These are phyloP conservation scores for Saccharomycopsis schoenii DNA, from an alignment of 805 yeast genomes.

Conservation along the genomic window DNA sequence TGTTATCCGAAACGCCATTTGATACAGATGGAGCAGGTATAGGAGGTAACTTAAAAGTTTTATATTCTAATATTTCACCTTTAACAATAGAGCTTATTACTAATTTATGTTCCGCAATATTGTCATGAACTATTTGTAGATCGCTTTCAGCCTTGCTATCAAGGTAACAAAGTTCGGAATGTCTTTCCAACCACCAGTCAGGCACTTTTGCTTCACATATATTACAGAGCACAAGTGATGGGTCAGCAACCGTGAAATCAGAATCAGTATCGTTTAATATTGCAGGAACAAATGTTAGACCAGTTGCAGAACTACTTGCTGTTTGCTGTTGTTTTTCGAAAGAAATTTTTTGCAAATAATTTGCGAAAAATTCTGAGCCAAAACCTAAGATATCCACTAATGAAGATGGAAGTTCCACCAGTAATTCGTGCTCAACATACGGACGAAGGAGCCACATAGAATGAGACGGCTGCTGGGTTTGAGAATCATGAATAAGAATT, in stretches of 20 bases:
- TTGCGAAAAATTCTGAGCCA: constrained; percentile 76
- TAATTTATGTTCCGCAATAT: constrained; percentile 58
- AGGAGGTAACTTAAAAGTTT: constrained; percentile 42
- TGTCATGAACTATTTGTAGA: constrained; percentile 66
- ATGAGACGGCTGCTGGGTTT: constrained; percentile 53
- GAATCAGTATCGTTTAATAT: constrained; percentile 36
- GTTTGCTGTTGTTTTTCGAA: background rate
- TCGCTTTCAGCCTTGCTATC: constrained; percentile 79
- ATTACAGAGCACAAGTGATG: constrained; percentile 74
- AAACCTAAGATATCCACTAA: constrained; percentile 75
- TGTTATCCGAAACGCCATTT: background rate
- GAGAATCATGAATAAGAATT: constrained; percentile 58
- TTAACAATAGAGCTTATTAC: constrained; percentile 33
- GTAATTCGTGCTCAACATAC: constrained; percentile 43
- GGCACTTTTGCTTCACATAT: constrained; percentile 90
- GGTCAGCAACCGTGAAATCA: constrained; percentile 67
- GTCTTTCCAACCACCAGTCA: constrained; percentile 93
- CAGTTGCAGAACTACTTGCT: background rate
- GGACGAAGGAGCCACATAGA: constrained; percentile 93
- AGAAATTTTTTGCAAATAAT: constrained; percentile 56
- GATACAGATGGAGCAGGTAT: constrained; percentile 1
- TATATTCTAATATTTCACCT: constrained; percentile 36
- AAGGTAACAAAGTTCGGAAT: constrained; percentile 75
- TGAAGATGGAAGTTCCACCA: constrained; percentile 55
- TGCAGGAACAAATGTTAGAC: background rate